These are phyloP conservation scores for Sphaerobolus stellatus DNA, from an alignment of 1,284 basidiomycete genomes.

Conservation along the genomic window DNA sequence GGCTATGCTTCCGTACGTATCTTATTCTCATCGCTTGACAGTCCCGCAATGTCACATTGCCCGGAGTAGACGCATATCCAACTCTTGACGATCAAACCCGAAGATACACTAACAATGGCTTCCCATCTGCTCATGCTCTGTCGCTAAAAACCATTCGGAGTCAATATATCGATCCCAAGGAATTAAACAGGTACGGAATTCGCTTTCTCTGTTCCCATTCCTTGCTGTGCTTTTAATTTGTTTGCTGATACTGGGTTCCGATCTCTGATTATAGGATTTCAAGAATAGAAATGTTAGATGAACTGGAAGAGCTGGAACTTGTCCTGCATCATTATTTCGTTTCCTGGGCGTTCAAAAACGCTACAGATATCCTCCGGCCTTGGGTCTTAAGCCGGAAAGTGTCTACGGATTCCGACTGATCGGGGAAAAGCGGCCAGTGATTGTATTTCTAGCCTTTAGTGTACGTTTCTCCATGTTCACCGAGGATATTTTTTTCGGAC, in stretches of 20 bases:
- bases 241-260: constrained; percentile 3
- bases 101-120: constrained; percentile 63
- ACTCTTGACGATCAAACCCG: constrained; percentile 55
- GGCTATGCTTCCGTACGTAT: neutral
- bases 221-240: constrained; percentile 3
- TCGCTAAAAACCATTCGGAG: constrained; percentile 70
- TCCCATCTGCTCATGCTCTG: constrained; percentile 52
- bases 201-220: neutral
- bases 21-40: constrained; percentile 28
- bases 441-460: too few relatives aligned
- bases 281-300: constrained; percentile 81
- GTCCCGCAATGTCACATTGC: constrained; percentile 73
- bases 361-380: too few relatives aligned
- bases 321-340: constrained; percentile 87
- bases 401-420: too few relatives aligned
- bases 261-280: constrained; percentile 55
- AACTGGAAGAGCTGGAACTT: constrained; percentile 88
- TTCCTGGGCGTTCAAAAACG: constrained; percentile 70
- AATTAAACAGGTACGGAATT: constrained; percentile 59
- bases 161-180: constrained; percentile 49
- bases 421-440: too few relatives aligned
- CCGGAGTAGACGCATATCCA: constrained; percentile 66
- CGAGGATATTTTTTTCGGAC: too few relatives aligned
- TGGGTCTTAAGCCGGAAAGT: too few relatives aligned
- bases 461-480: too few relatives aligned